Percentiles rank a stretch among this genome's conserved stretches.
These are phyloP conservation scores for Dillenia suffruticosa DNA, from an alignment of 164 flowering plant species.

Conservation along the genomic window DNA sequence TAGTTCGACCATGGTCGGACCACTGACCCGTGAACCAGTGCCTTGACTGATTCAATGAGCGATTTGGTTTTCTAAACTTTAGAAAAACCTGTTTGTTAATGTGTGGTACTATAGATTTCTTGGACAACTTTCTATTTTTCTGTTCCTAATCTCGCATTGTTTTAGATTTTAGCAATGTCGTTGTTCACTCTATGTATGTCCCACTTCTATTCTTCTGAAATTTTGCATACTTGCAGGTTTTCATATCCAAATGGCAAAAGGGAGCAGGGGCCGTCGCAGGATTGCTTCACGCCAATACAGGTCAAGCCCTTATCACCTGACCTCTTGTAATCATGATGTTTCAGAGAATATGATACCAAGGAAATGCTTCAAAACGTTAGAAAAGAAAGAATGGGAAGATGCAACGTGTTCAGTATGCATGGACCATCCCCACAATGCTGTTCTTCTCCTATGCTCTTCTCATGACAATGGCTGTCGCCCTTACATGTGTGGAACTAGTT, in stretches of 20 bases:
- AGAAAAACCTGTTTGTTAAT: too few relatives aligned
- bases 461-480: conserved; percentile 23
- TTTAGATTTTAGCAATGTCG: too few relatives aligned
- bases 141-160: too few relatives aligned
- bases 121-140: too few relatives aligned
- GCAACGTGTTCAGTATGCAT: conserved; percentile 17
- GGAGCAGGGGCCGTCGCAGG: background rate
- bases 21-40: too few relatives aligned
- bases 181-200: too few relatives aligned
- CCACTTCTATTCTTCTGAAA: too few relatives aligned
- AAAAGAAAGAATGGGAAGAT: background rate
- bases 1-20: too few relatives aligned
- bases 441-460: conserved; percentile 22
- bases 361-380: background rate
- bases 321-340: background rate
- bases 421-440: conserved; percentile 24
- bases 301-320: background rate
- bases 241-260: background rate
- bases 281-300: background rate
- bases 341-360: background rate
- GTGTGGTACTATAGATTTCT: too few relatives aligned
- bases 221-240: too few relatives aligned
- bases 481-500: conserved; percentile 25
- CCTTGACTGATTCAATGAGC: too few relatives aligned
- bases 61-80: too few relatives aligned